Evolutionary conservation across 805 yeast genomes (phyloP), one percentile per base, ranked within the genome.

Genomic region (Candida adriatica): DNA sequence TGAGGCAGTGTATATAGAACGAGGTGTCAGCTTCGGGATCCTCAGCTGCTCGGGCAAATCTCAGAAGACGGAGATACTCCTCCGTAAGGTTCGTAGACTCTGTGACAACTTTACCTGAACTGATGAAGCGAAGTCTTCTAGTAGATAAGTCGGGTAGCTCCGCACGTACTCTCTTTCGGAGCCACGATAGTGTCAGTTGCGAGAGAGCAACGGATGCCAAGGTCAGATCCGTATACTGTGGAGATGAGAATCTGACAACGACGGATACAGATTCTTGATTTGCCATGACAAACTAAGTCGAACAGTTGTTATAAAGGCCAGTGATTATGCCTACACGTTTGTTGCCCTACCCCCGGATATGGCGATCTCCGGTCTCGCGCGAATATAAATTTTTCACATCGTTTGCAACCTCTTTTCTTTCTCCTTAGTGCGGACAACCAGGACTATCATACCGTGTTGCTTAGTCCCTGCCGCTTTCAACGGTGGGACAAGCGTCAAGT

Each of bases 391-490:
- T n/a, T n/a, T n/a, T n/a, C n/a, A n/a, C n/a, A n/a, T n/a, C n/a
- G n/a, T n/a, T n/a, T n/a, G n/a, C n/a, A n/a, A n/a, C 6, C 31
- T 6, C 15, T 20, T 18, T 41, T 39, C 27, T 34, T 19, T 11
- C 34, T 47, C 49, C 41, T 41, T 29, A 43, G 83, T 78, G 83
- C 79, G 83, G 79, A 73, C 69, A 73, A 71, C 83, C 78, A 70
- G 73, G 76, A 73, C 77, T 70, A 51, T 66, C 67, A 59, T 58
- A 59, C 78, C 84, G 84, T 76, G 84, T 76, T 76, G 82, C 80
- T 72, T 73, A 58, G 49, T 45, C 48, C 34, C 46, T 34, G 38
- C 41, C 38, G 38, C 27, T 32, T 34, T 26, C 29, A 27, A 42
- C 61, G 56, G 56, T 54, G 55, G 56, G 50, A 55, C 53, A 70